Evolutionary conservation across 495 filamentous ascomycete species (phyloP), one percentile per base, ranked within the genome.

Genomic region (Penicillium verhagenii): DNA sequence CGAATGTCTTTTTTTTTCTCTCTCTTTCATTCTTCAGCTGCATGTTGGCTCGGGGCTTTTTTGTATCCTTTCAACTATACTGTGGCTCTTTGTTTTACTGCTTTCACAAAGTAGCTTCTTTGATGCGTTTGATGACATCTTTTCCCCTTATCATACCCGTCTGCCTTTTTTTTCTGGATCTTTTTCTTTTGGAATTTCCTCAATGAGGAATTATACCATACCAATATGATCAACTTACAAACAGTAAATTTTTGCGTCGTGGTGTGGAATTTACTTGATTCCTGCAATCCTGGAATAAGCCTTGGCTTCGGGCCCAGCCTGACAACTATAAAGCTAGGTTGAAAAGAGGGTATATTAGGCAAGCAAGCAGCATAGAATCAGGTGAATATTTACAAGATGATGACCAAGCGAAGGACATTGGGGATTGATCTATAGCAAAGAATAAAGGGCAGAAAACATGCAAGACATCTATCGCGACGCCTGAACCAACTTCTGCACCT

Each of bases 401-500:
- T 16, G 23, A 45, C 21, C 42, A 45, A 45, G 18, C 11, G 23
- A 45, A 13, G 11, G 23, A n/a, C 19, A 23, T 21, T 45, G 26
- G 21, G 23, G n/a, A 26, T 45, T 45, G 20, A 45, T 45, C 42
- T 45, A 45, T 45, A 23, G 42, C 42, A 26, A 45, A 45, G 18
- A 24, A 26, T 6, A 45, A 45, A 25, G 14, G 14, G 10, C 13
- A 45, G 23, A 14, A 11, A 25, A 28, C 14, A 26, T 24, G 23
- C 21, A 16, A 45, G n/a, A 26, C 11, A 48, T 52, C 56, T 65
- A 65, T 16, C 39, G 47, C 29, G 59, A 49, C 13, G 57, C 53
- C 35, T 66, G 66, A 16, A 96, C 84, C 56, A 96, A 73, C 68
- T 79, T 82, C 67, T 86, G 82, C 71, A 96, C 72, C 65, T 91